Conservation (phyloP, 139 green algal genomes). For the Auxenochlorella pyrenoidosa region DNA sequence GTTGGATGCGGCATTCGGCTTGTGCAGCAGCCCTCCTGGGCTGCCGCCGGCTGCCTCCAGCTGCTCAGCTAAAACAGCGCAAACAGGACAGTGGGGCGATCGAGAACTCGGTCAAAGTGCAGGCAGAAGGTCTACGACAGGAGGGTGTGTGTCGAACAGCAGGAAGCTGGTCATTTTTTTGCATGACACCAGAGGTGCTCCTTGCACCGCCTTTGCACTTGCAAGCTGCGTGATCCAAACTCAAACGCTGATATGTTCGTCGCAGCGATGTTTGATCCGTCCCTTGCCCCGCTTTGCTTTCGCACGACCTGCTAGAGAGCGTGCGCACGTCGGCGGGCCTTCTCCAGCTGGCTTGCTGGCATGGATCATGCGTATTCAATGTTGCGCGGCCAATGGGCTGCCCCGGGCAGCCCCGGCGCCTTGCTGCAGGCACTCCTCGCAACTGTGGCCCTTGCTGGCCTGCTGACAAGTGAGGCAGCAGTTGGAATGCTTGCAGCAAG, state of each 20-base stretch:
- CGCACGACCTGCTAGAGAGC: no score
- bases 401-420: background rate
- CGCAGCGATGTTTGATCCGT: background rate
- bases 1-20: background rate
- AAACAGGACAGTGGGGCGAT: no score
- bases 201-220: no score
- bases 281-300: background rate
- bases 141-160: no score
- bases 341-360: background rate
- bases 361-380: background rate
- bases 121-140: no score
- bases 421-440: background rate
- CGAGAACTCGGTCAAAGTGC: no score
- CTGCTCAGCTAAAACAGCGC: no score
- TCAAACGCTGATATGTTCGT: no score
- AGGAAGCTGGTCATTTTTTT: no score
- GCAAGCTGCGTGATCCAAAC: no score
- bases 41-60: background rate
- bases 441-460: slow-evolving; percentile 11
- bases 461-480: slow-evolving; percentile 48
- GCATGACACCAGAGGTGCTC: no score
- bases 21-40: background rate
- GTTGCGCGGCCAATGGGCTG: background rate
- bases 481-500: background rate
- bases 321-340: background rate